Percentiles rank a stretch among this genome's conserved stretches.
These are phyloP conservation scores for Colletotrichum tanaceti DNA, from an alignment of 2,329 filamentous ascomycete species.

Conservation along the genomic window DNA sequence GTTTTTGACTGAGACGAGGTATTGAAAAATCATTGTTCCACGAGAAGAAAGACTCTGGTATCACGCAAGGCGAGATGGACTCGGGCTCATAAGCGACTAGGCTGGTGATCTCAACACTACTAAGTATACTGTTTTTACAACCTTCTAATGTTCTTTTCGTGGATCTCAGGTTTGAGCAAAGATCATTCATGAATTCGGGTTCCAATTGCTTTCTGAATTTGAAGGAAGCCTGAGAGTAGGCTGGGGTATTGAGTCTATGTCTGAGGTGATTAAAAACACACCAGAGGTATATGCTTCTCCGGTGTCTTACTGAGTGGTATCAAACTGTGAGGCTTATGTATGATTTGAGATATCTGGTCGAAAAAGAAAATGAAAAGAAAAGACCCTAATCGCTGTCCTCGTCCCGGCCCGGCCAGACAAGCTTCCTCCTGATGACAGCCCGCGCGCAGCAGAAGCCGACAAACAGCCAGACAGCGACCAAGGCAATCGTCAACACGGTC, in stretches of 20 bases:
- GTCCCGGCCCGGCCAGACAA: conserved; percentile 55
- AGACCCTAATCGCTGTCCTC: conserved; percentile 42
- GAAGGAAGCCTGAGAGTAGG: not conserved
- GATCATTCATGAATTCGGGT: too few relatives aligned
- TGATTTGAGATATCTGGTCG: not conserved
- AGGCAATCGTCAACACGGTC: conserved; percentile 61
- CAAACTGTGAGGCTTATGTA: too few relatives aligned
- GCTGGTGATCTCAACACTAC: too few relatives aligned
- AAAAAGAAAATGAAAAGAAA: too few relatives aligned
- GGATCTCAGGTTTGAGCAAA: too few relatives aligned
- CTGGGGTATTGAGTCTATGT: not conserved
- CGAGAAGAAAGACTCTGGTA: not conserved
- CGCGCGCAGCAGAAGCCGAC: conserved; percentile 56
- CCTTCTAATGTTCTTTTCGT: too few relatives aligned
- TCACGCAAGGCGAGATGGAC: too few relatives aligned
- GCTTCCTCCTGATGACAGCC: conserved; percentile 57
- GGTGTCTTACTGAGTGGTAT: not conserved
- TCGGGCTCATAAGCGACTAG: too few relatives aligned
- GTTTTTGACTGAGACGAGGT: not conserved
- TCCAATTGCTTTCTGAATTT: too few relatives aligned
- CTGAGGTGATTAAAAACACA: not conserved
- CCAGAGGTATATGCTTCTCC: not conserved
- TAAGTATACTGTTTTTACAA: too few relatives aligned
- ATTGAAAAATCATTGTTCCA: not conserved
- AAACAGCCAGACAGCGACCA: conserved; percentile 63